Conservation (phyloP, 306 rosid genomes). For the Lathyrus tuberosus region DNA sequence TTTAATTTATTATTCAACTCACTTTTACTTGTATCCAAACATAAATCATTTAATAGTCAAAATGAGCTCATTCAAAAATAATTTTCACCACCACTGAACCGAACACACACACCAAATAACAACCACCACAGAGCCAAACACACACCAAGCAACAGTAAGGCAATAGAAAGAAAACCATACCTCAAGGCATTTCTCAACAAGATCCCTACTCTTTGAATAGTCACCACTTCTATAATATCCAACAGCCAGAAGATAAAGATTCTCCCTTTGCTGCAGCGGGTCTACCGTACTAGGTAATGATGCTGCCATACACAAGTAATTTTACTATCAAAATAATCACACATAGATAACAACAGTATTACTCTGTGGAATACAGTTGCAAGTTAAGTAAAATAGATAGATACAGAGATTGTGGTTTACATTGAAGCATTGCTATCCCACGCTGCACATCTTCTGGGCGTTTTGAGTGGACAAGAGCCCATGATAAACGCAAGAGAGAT, state of each 20-base stretch:
- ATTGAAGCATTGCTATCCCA: conserved; percentile 96
- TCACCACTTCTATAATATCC: conserved; percentile 72
- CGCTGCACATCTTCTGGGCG: conserved; percentile 79
- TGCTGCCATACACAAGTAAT: conserved; percentile 48
- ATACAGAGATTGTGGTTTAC: conserved; percentile 35
- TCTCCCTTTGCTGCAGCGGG: conserved; percentile 79
- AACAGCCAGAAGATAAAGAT: conserved; percentile 83
- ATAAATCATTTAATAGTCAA: too few relatives aligned
- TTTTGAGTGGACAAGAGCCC: conserved; percentile 96
- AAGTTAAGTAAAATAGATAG: not conserved
- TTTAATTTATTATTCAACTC: too few relatives aligned
- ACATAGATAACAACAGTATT: not conserved
- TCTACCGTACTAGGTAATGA: conserved; percentile 57
- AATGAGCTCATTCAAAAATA: too few relatives aligned
- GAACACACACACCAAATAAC: too few relatives aligned
- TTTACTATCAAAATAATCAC: not conserved
- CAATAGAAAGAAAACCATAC: conserved; percentile 44
- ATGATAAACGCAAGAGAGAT: conserved; percentile 75
- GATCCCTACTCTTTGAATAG: conserved; percentile 76
- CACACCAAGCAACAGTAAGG: conserved; percentile 2
- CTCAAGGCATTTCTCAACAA: conserved; percentile 66
- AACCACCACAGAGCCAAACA: too few relatives aligned
- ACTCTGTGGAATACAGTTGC: conserved; percentile 10
- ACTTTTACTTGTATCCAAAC: too few relatives aligned
- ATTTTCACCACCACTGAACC: too few relatives aligned